Percentiles rank a stretch among this genome's conserved stretches.
These are phyloP conservation scores for Sphagnum tenellum DNA, from an alignment of 225 moss, liverwort and hornwort genomes.

Conservation along the genomic window DNA sequence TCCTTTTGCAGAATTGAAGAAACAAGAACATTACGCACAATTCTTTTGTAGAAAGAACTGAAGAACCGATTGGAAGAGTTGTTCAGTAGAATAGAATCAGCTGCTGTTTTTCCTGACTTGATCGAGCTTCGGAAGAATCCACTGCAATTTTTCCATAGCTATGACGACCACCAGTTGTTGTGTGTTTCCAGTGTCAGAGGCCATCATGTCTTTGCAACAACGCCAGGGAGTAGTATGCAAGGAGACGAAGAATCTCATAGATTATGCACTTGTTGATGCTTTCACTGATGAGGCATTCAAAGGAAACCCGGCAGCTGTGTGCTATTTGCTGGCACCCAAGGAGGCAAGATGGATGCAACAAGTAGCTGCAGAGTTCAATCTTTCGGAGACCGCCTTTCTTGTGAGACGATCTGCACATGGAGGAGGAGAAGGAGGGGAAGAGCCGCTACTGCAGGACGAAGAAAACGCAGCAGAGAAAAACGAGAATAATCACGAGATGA, in stretches of 20 bases:
- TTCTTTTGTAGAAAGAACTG: too few species aligned
- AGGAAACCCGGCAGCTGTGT: constrained; percentile 48
- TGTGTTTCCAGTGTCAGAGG: constrained; percentile 25
- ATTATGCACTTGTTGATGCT: constrained; percentile 35
- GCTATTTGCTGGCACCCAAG: constrained; percentile 12
- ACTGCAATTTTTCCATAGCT: background rate
- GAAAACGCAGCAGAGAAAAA: too few species aligned
- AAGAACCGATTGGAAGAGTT: too few species aligned
- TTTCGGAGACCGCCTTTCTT: constrained; percentile 31
- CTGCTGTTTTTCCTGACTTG: too few species aligned
- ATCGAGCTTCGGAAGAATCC: too few species aligned
- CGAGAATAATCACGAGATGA: background rate
- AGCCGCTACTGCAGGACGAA: too few species aligned
- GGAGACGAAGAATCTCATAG: constrained; percentile 7
- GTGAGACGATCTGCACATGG: constrained; percentile 1
- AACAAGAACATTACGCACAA: too few species aligned
- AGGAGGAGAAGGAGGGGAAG: background rate
- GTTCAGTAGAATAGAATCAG: too few species aligned
- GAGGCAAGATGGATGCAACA: constrained; percentile 37
- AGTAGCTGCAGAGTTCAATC: constrained; percentile 37
- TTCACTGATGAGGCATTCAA: constrained; percentile 29
- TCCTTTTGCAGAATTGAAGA: too few species aligned
- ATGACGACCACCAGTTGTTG: constrained; percentile 13
- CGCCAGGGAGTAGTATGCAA: background rate
- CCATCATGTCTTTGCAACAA: constrained; percentile 2